A percentile compares a stretch with the other conserved stretches of the same genome.
phyloP scores from a whole-genome alignment of 345 rosid species.

The Citropsis articulata region DNA sequence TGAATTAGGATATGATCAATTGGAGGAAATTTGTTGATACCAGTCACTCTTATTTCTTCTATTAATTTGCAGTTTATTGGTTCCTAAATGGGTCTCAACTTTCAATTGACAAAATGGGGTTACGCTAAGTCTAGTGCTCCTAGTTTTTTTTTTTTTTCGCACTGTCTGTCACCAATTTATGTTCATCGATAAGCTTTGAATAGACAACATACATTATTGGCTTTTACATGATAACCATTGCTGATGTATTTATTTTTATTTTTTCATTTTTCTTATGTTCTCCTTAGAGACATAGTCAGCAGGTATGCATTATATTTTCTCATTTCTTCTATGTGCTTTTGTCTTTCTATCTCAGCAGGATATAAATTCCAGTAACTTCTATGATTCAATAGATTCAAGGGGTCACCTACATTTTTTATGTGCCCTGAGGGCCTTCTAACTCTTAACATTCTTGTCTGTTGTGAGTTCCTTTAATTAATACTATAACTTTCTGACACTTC shows the following conservation, averaged over 20 bases:
- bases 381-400: not conserved
- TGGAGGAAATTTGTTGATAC: not conserved
- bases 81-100: not conserved
- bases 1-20: not conserved
- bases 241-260: not conserved
- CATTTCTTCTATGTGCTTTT: not conserved
- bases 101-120: not conserved
- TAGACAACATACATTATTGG: not conserved
- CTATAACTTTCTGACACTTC: not conserved
- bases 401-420: not conserved
- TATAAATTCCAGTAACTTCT: not conserved
- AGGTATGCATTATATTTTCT: not conserved
- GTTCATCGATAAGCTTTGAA: not conserved
- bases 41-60: not conserved
- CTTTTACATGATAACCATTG: not conserved
- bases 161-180: not conserved
- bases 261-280: not conserved
- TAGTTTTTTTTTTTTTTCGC: not conserved
- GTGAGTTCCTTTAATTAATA: not conserved
- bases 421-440: not conserved
- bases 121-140: not conserved
- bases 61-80: not conserved
- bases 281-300: not conserved
- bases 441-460: not conserved
- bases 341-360: not conserved